A percentile compares a stretch with the other conserved stretches of the same genome.
These are phyloP conservation scores for Aspergillus caelatus DNA, from an alignment of 2,329 filamentous ascomycete genomes.

Conservation along the genomic window DNA sequence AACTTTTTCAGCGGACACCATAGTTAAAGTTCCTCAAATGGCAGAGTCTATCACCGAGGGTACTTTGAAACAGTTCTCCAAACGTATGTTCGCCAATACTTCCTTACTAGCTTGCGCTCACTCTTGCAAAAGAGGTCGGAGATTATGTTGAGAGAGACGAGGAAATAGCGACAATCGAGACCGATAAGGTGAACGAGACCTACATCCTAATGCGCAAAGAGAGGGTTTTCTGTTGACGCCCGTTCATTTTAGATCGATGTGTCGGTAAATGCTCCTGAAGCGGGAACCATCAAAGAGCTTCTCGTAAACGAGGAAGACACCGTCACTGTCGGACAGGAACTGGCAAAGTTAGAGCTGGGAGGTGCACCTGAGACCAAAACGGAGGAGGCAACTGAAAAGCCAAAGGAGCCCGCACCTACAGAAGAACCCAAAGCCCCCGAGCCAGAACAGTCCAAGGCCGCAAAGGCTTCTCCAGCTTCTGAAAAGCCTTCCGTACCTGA, in stretches of 20 bases:
- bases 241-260: slow-evolving; percentile 76
- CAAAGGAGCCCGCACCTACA: slow-evolving; percentile 62
- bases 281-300: slow-evolving; percentile 89
- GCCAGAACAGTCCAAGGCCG: slow-evolving; percentile 30
- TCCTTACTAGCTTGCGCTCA: slow-evolving; percentile 19
- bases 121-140: slow-evolving; percentile 66
- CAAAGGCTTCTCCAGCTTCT: slow-evolving; percentile 35
- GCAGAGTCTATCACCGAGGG: slow-evolving; percentile 98
- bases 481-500: slow-evolving; percentile 48
- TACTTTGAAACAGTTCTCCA: slow-evolving; percentile 92
- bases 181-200: slow-evolving; percentile 76
- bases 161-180: slow-evolving; percentile 98
- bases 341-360: slow-evolving; percentile 83
- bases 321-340: slow-evolving; percentile 88
- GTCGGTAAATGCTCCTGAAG: slow-evolving; percentile 88
- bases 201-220: too few relatives aligned
- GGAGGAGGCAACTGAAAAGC: slow-evolving; percentile 59
- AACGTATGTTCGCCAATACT: slow-evolving; percentile 54
- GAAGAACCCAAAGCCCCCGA: slow-evolving; percentile 42
- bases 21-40: slow-evolving; percentile 96
- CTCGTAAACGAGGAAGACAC: slow-evolving; percentile 93
- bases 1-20: slow-evolving; percentile 65
- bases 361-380: slow-evolving; percentile 61
- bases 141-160: slow-evolving; percentile 95
- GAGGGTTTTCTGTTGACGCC: background rate